Evolutionary conservation across 805 yeast genomes (phyloP).

Genomic region (Schwanniomyces yamadae): DNA sequence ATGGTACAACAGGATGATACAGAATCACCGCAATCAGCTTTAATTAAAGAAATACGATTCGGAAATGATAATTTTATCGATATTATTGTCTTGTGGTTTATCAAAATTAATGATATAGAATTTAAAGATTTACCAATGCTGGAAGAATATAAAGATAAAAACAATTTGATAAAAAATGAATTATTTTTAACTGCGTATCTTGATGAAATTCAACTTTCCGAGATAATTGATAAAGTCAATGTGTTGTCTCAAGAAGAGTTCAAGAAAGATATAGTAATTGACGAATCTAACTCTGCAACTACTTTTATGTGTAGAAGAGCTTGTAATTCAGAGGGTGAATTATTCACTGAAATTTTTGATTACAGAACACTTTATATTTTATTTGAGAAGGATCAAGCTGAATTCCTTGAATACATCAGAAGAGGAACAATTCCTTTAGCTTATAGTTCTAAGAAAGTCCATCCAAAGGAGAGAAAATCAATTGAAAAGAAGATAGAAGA

Average conservation of each 20-base stretch:
- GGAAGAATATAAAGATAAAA: conserved; percentile 13
- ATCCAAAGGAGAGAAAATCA: conserved; percentile 4
- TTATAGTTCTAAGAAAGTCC: conserved; percentile 10
- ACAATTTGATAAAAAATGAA: conserved; percentile 38
- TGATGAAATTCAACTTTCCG: conserved; percentile 41
- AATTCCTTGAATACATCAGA: conserved; percentile 31
- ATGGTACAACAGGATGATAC: conserved; percentile 36
- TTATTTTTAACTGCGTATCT: conserved; percentile 53
- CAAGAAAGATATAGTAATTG: conserved; percentile 25
- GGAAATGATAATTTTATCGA: conserved; percentile 52
- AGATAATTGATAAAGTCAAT: conserved; percentile 44
- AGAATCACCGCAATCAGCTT: conserved; percentile 37
- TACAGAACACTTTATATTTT: conserved; percentile 31
- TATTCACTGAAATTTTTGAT: conserved; percentile 37
- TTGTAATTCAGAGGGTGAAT: conserved; percentile 34
- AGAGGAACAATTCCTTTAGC: conserved; percentile 26
- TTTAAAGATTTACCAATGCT: conserved; percentile 17
- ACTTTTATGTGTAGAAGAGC: conserved; percentile 44
- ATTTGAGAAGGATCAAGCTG: conserved; percentile 23
- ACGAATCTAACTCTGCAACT: conserved; percentile 30
- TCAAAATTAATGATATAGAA: conserved; percentile 42
- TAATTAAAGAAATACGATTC: conserved; percentile 51
- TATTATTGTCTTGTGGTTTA: conserved; percentile 48
- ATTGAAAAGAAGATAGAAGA: conserved; percentile 8
- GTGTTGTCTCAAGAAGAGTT: conserved; percentile 42